phyloP scores from a whole-genome alignment of 495 filamentous ascomycete species.

The Arthonia radiata region DNA sequence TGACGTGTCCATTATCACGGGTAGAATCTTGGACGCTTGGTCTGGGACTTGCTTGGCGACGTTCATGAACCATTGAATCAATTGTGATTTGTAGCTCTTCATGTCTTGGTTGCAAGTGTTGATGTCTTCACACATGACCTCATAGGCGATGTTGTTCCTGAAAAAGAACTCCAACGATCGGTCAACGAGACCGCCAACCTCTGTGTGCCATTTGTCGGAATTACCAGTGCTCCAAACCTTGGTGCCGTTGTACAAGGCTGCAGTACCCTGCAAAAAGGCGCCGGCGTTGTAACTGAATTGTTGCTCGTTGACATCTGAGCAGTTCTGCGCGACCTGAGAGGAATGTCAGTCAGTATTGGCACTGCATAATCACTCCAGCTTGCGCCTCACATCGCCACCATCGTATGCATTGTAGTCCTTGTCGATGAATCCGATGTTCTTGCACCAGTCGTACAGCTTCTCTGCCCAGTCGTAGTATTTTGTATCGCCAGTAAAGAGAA shows the following conservation, averaged over 20 bases:
- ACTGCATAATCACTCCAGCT: slow-evolving; percentile 9
- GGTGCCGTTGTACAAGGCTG: slow-evolving; percentile 56
- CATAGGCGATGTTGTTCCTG: slow-evolving; percentile 34
- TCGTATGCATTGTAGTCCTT: slow-evolving; percentile 36
- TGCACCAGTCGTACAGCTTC: slow-evolving; percentile 51
- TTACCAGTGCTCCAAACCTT: too few species aligned
- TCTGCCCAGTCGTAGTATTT: slow-evolving; percentile 59
- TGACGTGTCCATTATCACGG: slow-evolving; percentile 29
- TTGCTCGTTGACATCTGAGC: too few species aligned
- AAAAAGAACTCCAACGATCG: too few species aligned
- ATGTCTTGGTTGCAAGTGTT: slow-evolving; percentile 46
- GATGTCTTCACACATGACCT: slow-evolving; percentile 43
- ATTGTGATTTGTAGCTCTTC: slow-evolving; percentile 50
- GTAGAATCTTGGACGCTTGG: slow-evolving; percentile 30
- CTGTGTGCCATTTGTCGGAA: too few species aligned
- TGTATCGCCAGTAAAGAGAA: slow-evolving; percentile 41
- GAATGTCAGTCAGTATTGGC: slow-evolving; percentile 4
- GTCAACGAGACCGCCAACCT: too few species aligned
- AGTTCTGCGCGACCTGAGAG: slow-evolving; percentile 3
- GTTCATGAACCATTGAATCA: slow-evolving; percentile 49
- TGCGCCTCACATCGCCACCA: slow-evolving; percentile 27
- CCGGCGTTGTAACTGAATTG: slow-evolving; percentile 47
- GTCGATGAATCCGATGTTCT: slow-evolving; percentile 32
- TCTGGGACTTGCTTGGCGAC: slow-evolving; percentile 41
- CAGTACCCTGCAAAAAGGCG: slow-evolving; percentile 36